Percentiles rank a stretch among this genome's conserved stretches.
phyloP scores from a whole-genome alignment of 805 yeast genomes.

The Candida nitratophila region DNA sequence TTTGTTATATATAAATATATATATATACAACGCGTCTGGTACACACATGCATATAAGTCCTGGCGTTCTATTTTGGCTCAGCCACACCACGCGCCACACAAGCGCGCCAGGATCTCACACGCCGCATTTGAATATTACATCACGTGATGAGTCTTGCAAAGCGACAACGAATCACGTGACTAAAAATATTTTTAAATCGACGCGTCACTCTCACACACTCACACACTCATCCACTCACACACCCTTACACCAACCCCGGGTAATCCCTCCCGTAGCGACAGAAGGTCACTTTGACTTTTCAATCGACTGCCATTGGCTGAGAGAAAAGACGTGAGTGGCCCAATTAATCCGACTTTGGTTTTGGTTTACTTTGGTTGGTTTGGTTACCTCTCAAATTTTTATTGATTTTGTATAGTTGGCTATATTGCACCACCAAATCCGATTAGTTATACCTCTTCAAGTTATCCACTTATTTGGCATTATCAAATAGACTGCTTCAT shows the following conservation, averaged over 20 bases:
- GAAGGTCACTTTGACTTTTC: not conserved
- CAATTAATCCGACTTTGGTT: not conserved
- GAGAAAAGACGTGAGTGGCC: not conserved
- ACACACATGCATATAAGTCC: too few species aligned
- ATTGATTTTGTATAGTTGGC: too few species aligned
- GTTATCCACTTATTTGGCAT: not conserved
- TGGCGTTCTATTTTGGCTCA: too few species aligned
- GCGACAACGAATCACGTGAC: too few species aligned
- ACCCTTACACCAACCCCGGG: not conserved
- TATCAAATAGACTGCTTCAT: not conserved
- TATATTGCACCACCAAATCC: too few species aligned
- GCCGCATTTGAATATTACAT: too few species aligned
- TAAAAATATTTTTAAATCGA: too few species aligned
- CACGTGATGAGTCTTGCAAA: too few species aligned
- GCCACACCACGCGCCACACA: too few species aligned
- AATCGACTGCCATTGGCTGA: not conserved
- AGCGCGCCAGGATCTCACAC: too few species aligned
- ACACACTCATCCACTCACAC: not conserved
- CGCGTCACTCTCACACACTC: not conserved
- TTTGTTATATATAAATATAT: too few species aligned
- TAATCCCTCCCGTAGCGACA: not conserved
- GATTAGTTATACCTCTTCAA: not conserved
- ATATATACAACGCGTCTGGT: too few species aligned
- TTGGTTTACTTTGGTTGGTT: not conserved
- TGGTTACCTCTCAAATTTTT: not conserved